Base-by-base conservation (phyloP, 495 filamentous ascomycete species). In the Penicillium turbatum region DNA sequence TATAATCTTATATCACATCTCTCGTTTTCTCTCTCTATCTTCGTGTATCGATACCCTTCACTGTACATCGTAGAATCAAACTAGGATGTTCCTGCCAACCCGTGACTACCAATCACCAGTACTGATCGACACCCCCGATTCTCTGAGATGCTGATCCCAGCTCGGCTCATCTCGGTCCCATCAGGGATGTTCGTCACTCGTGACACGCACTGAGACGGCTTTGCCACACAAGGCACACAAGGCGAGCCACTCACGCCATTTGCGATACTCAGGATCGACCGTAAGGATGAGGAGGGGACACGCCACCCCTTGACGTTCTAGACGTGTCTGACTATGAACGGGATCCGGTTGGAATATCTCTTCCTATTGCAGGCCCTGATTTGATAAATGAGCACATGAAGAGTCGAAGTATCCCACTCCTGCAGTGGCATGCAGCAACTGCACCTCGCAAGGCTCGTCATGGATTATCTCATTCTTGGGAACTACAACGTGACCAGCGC, bases 181-280 rank as follows among this genome's bases (percentile, higher is more conserved):
- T 19, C n/a, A n/a, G 16, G 0, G 27, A 44, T 31, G 17, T 47
- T 10, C 21, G 29, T 12, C n/a, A 13, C 34, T 21, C 5, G 7
- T 13, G 45, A 48, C 36, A 42, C 29, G 48, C 48, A 51, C 37
- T 40, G 10, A 19, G 24, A 15, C 19, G 16, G 12, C 6, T 24
- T 19, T 50, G 40, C 48, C 48, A 41, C 27, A 17, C 8, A 24
- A 24, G 21, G 21, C 21, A 24, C 1, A 19, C 7, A 17, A 1
- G 12, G 16, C 37, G 19, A 39, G 37, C 11, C 35, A 8, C 47
- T 24, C 15, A 27, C 7, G 47, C 47, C 34, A 49, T 37, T n/a
- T 35, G 15, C 37, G 17, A 49, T 13, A 15, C 21, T 37, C 29
- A 17, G 34, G 54, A 52, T 52, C 41, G 16, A 46, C 47, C n/a